Conservation (phyloP, 371 early-diverging fungal genomes). For the Mucor piriformis region DNA sequence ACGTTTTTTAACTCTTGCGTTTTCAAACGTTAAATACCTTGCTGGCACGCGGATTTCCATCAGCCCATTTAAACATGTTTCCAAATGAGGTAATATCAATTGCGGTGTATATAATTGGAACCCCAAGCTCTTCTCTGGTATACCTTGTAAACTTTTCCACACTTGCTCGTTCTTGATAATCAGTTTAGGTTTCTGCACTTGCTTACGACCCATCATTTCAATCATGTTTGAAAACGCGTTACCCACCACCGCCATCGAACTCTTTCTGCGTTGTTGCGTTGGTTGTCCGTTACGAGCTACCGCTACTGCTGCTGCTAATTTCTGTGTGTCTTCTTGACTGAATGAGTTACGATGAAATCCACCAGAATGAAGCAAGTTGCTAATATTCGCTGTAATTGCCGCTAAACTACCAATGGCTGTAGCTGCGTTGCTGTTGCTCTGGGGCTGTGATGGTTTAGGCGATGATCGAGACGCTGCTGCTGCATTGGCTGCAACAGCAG, state of each 20-base stretch:
- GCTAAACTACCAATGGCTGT: slow-evolving; percentile 42
- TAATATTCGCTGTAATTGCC: slow-evolving; percentile 41
- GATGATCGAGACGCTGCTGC: slow-evolving; percentile 4
- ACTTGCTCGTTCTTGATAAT: slow-evolving; percentile 57
- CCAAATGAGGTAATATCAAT: slow-evolving; percentile 51
- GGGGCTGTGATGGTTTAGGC: slow-evolving; percentile 10
- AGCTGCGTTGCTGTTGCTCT: slow-evolving; percentile 14
- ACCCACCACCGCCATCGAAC: slow-evolving; percentile 18
- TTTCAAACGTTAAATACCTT: slow-evolving; percentile 57
- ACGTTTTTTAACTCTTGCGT: slow-evolving; percentile 55
- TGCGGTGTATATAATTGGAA: slow-evolving; percentile 55
- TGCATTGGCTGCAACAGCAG: slow-evolving; percentile 40
- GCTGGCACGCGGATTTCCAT: slow-evolving; percentile 62
- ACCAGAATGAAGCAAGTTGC: slow-evolving; percentile 26
- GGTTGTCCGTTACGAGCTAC: slow-evolving; percentile 7
- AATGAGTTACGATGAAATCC: slow-evolving; percentile 24
- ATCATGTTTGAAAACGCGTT: slow-evolving; percentile 18
- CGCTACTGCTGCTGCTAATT: slow-evolving; percentile 26
- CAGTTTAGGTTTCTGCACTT: slow-evolving; percentile 33
- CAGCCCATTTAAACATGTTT: slow-evolving; percentile 54
- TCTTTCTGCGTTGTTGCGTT: slow-evolving; percentile 17
- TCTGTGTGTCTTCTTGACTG: slow-evolving; percentile 33
- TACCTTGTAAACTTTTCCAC: slow-evolving; percentile 42
- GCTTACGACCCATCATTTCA: slow-evolving; percentile 7
- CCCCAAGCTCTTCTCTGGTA: slow-evolving; percentile 50